Evolutionary conservation across 306 rosid genomes (phyloP).

Genomic region (Canavalia gladiata): DNA sequence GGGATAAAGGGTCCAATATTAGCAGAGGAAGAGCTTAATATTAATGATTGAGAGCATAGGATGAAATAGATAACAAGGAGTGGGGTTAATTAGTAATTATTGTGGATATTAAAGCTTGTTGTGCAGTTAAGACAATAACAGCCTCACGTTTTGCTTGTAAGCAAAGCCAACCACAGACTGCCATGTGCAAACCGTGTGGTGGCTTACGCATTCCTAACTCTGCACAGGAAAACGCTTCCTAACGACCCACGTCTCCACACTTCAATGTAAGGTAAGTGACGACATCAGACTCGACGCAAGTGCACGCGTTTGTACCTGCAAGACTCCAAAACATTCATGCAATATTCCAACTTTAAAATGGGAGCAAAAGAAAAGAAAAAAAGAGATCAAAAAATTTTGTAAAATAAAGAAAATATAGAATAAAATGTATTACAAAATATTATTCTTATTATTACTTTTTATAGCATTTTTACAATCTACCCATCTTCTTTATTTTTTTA

Average conservation of each 20-base stretch:
- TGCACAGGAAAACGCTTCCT: neutral
- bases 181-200: conserved; percentile 16
- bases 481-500: too few species aligned
- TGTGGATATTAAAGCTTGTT: conserved; percentile 43
- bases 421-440: too few species aligned
- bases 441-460: too few species aligned
- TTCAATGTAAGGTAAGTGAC: too few species aligned
- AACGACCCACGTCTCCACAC: neutral
- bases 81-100: neutral
- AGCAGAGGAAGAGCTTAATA: neutral
- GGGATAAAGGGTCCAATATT: neutral
- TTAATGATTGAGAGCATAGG: neutral
- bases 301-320: too few species aligned
- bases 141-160: conserved; percentile 37
- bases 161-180: conserved; percentile 42
- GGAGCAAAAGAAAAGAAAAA: too few species aligned
- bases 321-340: too few species aligned
- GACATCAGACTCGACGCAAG: too few species aligned
- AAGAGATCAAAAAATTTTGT: too few species aligned
- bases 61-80: conserved; percentile 36
- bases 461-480: too few species aligned
- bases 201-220: neutral
- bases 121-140: conserved; percentile 6
- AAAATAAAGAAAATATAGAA: too few species aligned
- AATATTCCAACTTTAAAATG: too few species aligned